A percentile compares a stretch with the other conserved stretches of the same genome.
phyloP scores from a whole-genome alignment of 768 basidiomycete species.

The Porpolomopsis calyptriformis region DNA sequence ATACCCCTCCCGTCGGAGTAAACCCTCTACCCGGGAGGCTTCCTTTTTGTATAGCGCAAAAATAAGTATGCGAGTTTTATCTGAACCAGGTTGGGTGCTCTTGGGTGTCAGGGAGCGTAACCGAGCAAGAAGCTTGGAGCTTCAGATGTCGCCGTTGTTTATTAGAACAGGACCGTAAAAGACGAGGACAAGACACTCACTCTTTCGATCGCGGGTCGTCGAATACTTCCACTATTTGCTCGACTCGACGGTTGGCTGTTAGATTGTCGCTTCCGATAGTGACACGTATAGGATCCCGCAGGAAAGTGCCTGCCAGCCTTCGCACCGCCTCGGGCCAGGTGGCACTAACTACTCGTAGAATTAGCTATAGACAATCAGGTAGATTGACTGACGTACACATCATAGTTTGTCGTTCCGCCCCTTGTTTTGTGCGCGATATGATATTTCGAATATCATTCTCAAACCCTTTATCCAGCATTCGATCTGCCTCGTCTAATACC shows the following conservation, averaged over 20 bases:
- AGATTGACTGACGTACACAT: constrained; percentile 59
- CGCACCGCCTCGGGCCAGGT: constrained; percentile 97
- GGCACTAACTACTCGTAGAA: constrained; percentile 65
- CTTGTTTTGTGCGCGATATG: constrained; percentile 62
- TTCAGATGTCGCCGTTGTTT: constrained; percentile 20
- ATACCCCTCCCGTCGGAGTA: constrained; percentile 64
- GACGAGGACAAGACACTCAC: constrained; percentile 32
- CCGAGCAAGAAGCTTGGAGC: constrained; percentile 48
- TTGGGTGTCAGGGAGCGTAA: constrained; percentile 51
- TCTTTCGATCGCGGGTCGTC: constrained; percentile 80
- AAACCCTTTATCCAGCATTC: constrained; percentile 97
- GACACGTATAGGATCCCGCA: constrained; percentile 72
- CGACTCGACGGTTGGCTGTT: constrained; percentile 88
- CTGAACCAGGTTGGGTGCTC: constrained; percentile 35
- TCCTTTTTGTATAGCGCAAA: constrained; percentile 99
- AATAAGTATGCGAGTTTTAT: constrained; percentile 67
- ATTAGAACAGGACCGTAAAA: not conserved
- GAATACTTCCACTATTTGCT: constrained; percentile 87
- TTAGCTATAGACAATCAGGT: not conserved
- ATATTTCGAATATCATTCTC: constrained; percentile 95
- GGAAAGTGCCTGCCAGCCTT: constrained; percentile 80
- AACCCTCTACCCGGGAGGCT: constrained; percentile 79
- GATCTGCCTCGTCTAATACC: constrained; percentile 94
- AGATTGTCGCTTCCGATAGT: constrained; percentile 95
- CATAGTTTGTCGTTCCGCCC: constrained; percentile 73